Conservation (phyloP, 1,139 yeast species). For the Taphrina wiesneri region DNA sequence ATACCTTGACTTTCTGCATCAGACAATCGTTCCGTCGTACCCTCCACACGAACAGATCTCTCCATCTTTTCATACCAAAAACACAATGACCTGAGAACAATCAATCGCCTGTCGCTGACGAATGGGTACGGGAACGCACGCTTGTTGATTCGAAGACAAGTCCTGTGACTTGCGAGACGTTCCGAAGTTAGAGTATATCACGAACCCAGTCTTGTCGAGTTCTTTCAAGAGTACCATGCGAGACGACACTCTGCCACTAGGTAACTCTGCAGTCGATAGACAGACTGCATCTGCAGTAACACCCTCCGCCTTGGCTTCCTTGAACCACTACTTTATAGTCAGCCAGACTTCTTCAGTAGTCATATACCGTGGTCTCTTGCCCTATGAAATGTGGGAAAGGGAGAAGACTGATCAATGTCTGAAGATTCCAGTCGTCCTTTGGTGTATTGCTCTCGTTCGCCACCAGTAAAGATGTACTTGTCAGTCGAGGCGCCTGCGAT, state of each 20-base stretch:
- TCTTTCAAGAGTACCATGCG: slow-evolving; percentile 85
- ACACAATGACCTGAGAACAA: slow-evolving; percentile 32
- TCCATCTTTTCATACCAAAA: slow-evolving; percentile 91
- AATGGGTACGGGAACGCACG: no score
- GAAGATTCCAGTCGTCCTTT: slow-evolving; percentile 24
- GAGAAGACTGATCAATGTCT: slow-evolving; percentile 19
- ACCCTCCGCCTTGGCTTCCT: slow-evolving; percentile 59
- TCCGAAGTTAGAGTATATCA: slow-evolving; percentile 87
- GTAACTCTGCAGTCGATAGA: slow-evolving; percentile 81
- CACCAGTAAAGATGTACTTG: slow-evolving; percentile 32
- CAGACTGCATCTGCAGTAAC: slow-evolving; percentile 69
- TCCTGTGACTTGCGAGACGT: slow-evolving; percentile 78
- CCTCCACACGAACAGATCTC: slow-evolving; percentile 92
- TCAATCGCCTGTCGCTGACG: neutral
- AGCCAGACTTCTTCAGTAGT: slow-evolving; percentile 42
- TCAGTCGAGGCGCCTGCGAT: slow-evolving; percentile 8
- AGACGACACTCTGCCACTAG: slow-evolving; percentile 83
- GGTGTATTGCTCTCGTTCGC: slow-evolving; percentile 34
- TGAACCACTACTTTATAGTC: slow-evolving; percentile 74
- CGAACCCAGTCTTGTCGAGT: slow-evolving; percentile 73
- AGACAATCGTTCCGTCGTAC: slow-evolving; percentile 69
- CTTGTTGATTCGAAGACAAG: slow-evolving; percentile 68
- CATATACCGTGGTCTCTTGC: neutral
- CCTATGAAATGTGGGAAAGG: slow-evolving; percentile 45
- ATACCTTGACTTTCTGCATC: slow-evolving; percentile 64